Percentiles rank a stretch among this genome's conserved stretches.
Evolutionary conservation across 2,329 filamentous ascomycete species (phyloP).

Genomic region (Curvularia sp.): DNA sequence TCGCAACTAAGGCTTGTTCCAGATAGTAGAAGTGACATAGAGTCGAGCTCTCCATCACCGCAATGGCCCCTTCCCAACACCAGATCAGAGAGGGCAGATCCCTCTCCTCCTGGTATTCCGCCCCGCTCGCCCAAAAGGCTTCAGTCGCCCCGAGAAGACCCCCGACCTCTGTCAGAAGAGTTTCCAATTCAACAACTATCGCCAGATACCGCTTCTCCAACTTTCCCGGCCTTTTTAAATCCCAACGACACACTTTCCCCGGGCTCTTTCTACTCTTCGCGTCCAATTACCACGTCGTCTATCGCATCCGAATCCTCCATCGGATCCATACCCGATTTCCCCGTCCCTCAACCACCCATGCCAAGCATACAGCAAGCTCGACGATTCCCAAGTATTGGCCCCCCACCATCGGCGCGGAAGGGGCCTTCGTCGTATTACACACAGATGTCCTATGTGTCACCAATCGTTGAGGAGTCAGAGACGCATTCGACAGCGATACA

Average conservation of each 20-base stretch:
- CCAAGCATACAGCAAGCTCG: constrained; percentile 47
- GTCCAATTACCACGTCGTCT: constrained; percentile 51
- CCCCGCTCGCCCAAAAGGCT: constrained; percentile 42
- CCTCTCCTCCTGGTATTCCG: constrained; percentile 35
- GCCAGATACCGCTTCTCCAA: constrained; percentile 30
- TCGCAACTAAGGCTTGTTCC: constrained; percentile 27
- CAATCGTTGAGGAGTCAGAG: constrained; percentile 59
- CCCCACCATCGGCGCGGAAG: constrained; percentile 57
- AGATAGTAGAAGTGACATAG: constrained; percentile 22
- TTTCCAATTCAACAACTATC: constrained; percentile 44
- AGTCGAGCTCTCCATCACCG: constrained; percentile 46
- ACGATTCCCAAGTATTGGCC: constrained; percentile 54
- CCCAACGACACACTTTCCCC: constrained; percentile 47
- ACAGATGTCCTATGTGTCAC: constrained; percentile 57
- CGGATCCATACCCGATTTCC: constrained; percentile 54
- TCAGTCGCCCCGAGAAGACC: constrained; percentile 53
- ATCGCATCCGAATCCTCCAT: constrained; percentile 52
- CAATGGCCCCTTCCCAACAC: constrained; percentile 58
- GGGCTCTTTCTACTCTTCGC: constrained; percentile 38
- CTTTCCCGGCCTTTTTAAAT: constrained; percentile 32
- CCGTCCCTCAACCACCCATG: constrained; percentile 47
- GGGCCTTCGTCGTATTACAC: constrained; percentile 60
- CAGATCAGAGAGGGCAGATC: constrained; percentile 32
- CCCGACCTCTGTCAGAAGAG: constrained; percentile 49
- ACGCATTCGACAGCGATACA: constrained; percentile 53